phyloP scores from a whole-genome alignment of 768 basidiomycete species.

The Lactarius vividus region DNA sequence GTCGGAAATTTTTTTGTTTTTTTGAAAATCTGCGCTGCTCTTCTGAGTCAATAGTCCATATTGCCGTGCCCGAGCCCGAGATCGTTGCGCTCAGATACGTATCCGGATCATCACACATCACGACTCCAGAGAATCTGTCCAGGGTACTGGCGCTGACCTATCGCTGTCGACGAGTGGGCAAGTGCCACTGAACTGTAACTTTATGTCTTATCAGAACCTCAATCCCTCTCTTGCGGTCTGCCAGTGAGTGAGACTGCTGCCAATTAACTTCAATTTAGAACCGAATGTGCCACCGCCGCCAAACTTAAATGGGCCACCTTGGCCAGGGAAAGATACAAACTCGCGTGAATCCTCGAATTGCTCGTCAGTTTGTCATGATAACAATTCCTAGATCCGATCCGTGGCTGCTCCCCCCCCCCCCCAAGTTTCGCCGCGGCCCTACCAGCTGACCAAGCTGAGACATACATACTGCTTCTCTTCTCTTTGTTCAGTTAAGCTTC shows the following conservation, averaged over 20 bases:
- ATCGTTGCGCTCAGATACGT: not conserved
- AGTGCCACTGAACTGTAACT: not conserved
- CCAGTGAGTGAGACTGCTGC: not conserved
- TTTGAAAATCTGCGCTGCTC: not conserved
- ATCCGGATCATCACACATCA: not conserved
- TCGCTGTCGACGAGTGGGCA: not conserved
- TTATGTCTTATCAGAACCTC: not conserved
- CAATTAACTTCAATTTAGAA: not conserved
- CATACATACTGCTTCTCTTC: not conserved
- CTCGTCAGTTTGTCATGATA: not conserved
- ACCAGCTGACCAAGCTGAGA: not conserved
- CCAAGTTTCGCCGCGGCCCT: not conserved
- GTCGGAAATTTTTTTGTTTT: not conserved
- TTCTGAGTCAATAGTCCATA: no score
- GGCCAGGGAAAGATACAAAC: not conserved
- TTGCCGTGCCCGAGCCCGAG: not conserved
- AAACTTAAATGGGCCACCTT: not conserved
- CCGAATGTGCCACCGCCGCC: not conserved
- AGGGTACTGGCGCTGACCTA: not conserved
- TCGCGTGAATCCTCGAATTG: not conserved
- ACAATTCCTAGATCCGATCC: not conserved
- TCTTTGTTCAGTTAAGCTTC: no score
- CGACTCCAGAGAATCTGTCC: not conserved
- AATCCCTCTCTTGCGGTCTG: not conserved
- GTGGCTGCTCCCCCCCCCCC: not conserved